Percentiles rank a stretch among this genome's conserved stretches.
Evolutionary conservation across 805 yeast genomes (phyloP).

Genomic region (Candida stauntonica): DNA sequence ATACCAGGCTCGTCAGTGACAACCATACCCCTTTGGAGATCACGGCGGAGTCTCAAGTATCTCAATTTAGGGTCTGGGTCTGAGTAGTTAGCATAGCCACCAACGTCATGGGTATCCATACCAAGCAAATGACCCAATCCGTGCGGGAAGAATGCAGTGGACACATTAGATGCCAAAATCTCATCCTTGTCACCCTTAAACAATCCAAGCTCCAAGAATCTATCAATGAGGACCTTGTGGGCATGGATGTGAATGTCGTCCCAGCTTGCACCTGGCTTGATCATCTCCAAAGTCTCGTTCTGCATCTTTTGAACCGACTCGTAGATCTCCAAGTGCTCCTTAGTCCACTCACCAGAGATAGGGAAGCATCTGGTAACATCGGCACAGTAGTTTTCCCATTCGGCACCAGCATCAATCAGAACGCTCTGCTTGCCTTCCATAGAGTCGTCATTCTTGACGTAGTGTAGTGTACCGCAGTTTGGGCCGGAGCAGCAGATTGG

Average conservation of each 20-base stretch:
- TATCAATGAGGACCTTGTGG: conserved; percentile 70
- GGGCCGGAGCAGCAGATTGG: conserved; percentile 96
- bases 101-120: conserved; percentile 95
- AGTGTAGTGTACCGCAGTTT: conserved; percentile 86
- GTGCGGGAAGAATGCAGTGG: conserved; percentile 87
- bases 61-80: conserved; percentile 75
- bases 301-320: conserved; percentile 83
- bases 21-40: conserved; percentile 70
- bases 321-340: conserved; percentile 81
- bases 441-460: conserved; percentile 72
- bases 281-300: conserved; percentile 56
- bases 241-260: conserved; percentile 78
- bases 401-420: conserved; percentile 95
- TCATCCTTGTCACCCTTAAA: conserved; percentile 62
- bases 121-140: conserved; percentile 94
- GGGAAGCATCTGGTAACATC: conserved; percentile 98
- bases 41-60: conserved; percentile 78
- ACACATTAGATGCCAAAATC: conserved; percentile 62
- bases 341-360: conserved; percentile 81
- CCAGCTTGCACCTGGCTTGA: conserved; percentile 84
- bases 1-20: conserved; percentile 94
- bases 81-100: conserved; percentile 79
- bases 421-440: conserved; percentile 57
- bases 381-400: conserved; percentile 88
- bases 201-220: conserved; percentile 70